Percentiles rank a stretch among this genome's conserved stretches.
Evolutionary conservation across 139 green algal genomes (phyloP).

Genomic region (Tetradesmus lagerheimii): DNA sequence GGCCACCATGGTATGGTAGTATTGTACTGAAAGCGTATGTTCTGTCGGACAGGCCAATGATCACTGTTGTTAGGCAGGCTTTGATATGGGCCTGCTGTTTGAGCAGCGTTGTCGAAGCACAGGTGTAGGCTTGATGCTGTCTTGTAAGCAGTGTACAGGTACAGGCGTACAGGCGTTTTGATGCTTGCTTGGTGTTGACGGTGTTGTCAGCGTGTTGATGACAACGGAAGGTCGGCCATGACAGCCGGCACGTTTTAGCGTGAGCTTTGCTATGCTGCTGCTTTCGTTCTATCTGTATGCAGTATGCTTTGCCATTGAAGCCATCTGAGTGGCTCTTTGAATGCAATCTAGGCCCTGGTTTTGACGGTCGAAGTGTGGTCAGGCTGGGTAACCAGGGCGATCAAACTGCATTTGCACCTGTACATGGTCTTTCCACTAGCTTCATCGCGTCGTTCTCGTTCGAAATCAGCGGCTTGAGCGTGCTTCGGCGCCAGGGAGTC

Average conservation of each 20-base stretch:
- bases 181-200: background rate
- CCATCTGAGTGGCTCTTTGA: background rate
- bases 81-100: background rate
- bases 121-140: background rate
- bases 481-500: no score
- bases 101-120: background rate
- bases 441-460: no score
- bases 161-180: background rate
- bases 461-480: no score
- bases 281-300: background rate
- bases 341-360: no score
- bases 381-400: no score
- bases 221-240: background rate
- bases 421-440: no score
- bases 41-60: background rate
- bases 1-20: no score
- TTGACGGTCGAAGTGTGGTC: no score
- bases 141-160: background rate
- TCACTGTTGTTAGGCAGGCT: background rate
- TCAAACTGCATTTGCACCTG: no score
- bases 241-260: background rate
- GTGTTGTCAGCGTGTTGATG: no score
- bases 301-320: background rate
- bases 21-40: background rate
- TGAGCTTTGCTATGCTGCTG: background rate